A percentile compares a stretch with the other conserved stretches of the same genome.
These are phyloP conservation scores for Geranium incanum DNA, from an alignment of 441 rosid species.

Conservation along the genomic window DNA sequence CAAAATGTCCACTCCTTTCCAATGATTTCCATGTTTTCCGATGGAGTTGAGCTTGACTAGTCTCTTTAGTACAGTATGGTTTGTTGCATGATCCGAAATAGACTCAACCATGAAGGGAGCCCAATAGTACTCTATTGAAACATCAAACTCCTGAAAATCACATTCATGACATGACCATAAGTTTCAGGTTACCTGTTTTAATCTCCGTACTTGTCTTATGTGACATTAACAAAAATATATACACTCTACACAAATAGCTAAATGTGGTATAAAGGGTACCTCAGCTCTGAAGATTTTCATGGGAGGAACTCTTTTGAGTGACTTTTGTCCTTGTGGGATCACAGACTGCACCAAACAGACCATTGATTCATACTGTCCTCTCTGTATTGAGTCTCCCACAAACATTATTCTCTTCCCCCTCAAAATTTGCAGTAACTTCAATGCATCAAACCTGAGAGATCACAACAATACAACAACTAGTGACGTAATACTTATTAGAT, in stretches of 20 bases:
- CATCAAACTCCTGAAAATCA: slow-evolving; percentile 60
- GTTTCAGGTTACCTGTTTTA: not conserved
- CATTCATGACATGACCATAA: not conserved
- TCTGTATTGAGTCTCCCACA: slow-evolving; percentile 83
- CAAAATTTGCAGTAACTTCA: slow-evolving; percentile 63
- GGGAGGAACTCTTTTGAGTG: slow-evolving; percentile 66
- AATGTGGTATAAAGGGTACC: slow-evolving; percentile 28
- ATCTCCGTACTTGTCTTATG: too few relatives aligned
- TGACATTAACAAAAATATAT: too few relatives aligned
- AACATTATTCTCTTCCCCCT: slow-evolving; percentile 76
- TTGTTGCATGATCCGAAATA: slow-evolving; percentile 81
- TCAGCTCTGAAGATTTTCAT: slow-evolving; percentile 76
- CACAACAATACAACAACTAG: not conserved
- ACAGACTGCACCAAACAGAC: slow-evolving; percentile 73
- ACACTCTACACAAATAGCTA: too few relatives aligned
- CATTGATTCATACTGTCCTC: slow-evolving; percentile 83
- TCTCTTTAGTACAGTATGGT: slow-evolving; percentile 65
- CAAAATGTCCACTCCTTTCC: slow-evolving; percentile 69
- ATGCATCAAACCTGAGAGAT: slow-evolving; percentile 56
- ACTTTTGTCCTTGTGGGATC: slow-evolving; percentile 58
- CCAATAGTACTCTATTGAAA: slow-evolving; percentile 84
- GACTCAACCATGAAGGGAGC: slow-evolving; percentile 89
- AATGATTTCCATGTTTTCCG: slow-evolving; percentile 65
- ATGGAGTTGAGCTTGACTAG: slow-evolving; percentile 71
- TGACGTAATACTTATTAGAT: too few relatives aligned